Percentiles rank a stretch among this genome's conserved stretches.
phyloP scores from a whole-genome alignment of 2,329 filamentous ascomycete genomes.

The Cyphellophora attinorum region DNA sequence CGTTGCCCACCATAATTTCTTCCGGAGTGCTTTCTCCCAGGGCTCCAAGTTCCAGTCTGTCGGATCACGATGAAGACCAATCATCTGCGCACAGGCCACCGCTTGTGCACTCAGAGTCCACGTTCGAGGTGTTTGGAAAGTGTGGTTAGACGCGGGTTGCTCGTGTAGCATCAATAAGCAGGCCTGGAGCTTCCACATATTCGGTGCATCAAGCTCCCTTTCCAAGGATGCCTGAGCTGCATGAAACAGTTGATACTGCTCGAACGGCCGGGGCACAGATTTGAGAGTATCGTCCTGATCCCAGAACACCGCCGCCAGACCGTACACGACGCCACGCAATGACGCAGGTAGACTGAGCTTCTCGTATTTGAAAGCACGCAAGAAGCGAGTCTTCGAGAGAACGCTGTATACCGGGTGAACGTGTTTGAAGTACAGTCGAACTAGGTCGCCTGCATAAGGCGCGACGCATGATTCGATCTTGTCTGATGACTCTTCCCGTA shows the following conservation, averaged over 20 bases:
- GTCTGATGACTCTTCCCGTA: slow-evolving; percentile 30
- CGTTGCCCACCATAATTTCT: slow-evolving; percentile 38
- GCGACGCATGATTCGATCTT: slow-evolving; percentile 34
- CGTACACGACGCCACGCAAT: slow-evolving; percentile 36
- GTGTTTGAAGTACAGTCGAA: slow-evolving; percentile 37
- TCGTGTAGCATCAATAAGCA: slow-evolving; percentile 37
- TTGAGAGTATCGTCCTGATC: slow-evolving; percentile 23
- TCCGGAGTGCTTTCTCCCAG: slow-evolving; percentile 31
- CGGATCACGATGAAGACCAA: slow-evolving; percentile 37
- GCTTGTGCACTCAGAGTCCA: slow-evolving; percentile 37
- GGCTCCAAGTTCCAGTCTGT: slow-evolving; percentile 31
- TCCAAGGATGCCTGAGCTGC: slow-evolving; percentile 34
- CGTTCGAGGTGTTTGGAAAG: slow-evolving; percentile 37
- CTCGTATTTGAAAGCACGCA: slow-evolving; percentile 28
- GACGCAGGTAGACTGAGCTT: slow-evolving; percentile 34
- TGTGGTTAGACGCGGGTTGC: slow-evolving; percentile 35
- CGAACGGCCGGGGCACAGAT: slow-evolving; percentile 24
- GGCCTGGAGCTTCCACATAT: slow-evolving; percentile 39
- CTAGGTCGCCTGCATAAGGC: slow-evolving; percentile 30
- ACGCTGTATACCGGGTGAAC: slow-evolving; percentile 37
- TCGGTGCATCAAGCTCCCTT: slow-evolving; percentile 38
- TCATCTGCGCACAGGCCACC: slow-evolving; percentile 36
- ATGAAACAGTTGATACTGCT: slow-evolving; percentile 34
- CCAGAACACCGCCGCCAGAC: slow-evolving; percentile 35
- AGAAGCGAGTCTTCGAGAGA: slow-evolving; percentile 36